Percentiles rank a stretch among this genome's conserved stretches.
These are phyloP conservation scores for Globisporangium alternatum DNA, from an alignment of 352 stramenopile genomes.

Conservation along the genomic window DNA sequence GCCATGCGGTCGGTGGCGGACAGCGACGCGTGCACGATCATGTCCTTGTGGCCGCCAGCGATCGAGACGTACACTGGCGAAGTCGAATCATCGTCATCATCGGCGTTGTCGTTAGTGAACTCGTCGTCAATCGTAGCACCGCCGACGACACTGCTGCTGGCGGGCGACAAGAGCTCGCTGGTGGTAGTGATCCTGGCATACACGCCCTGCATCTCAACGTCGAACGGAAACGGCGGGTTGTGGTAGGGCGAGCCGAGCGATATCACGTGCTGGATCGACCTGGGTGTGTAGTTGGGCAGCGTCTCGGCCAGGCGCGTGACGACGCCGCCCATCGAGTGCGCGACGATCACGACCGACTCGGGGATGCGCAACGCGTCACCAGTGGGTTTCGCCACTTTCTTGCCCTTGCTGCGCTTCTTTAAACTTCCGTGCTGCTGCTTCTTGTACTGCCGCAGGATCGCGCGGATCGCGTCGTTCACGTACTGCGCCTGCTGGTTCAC, in stretches of 20 bases:
- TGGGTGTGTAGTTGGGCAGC: conserved; percentile 71
- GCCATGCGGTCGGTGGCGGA: conserved; percentile 35
- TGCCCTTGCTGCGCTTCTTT: conserved; percentile 19
- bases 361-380: conserved; percentile 19
- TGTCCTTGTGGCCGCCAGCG: conserved; percentile 79
- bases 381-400: conserved; percentile 12
- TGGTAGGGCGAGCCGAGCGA: conserved; percentile 66
- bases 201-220: conserved; percentile 56
- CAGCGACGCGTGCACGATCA: conserved; percentile 57
- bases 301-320: conserved; percentile 59
- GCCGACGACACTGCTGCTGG: neutral
- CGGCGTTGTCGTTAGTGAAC: conserved; percentile 15
- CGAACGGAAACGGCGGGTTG: conserved; percentile 54
- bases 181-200: conserved; percentile 44
- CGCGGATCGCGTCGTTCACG: conserved; percentile 67
- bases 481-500: conserved; percentile 68
- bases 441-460: conserved; percentile 76
- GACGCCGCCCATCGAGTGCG: conserved; percentile 84
- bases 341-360: conserved; percentile 70
- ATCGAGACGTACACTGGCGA: conserved; percentile 66
- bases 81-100: neutral
- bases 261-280: conserved; percentile 77
- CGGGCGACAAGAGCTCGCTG: conserved; percentile 12
- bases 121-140: conserved; percentile 3
- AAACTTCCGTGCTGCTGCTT: conserved; percentile 27